phyloP scores from a whole-genome alignment of 75 land plant genomes.

The Sequoia sempervirens region DNA sequence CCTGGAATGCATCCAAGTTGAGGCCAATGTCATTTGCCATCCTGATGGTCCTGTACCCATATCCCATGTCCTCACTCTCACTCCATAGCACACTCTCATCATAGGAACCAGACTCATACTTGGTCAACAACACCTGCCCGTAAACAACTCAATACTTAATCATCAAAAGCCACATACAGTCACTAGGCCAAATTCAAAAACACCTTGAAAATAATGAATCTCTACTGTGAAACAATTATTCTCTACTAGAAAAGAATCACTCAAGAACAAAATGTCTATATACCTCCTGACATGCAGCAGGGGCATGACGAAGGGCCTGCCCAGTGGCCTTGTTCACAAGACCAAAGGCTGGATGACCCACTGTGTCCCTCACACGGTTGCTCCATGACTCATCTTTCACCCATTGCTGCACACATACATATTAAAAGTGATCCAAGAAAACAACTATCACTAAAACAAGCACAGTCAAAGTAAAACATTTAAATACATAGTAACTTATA shows the following conservation, averaged over 20 bases:
- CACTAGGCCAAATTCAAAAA: too few species aligned
- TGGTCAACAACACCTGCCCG: conserved; percentile 13
- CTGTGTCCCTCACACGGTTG: conserved; percentile 27
- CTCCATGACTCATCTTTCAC: conserved; percentile 35
- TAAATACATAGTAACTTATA: background rate
- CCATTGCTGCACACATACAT: conserved; percentile 30
- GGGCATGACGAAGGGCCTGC: conserved; percentile 32
- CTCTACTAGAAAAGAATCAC: too few species aligned
- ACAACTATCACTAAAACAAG: background rate
- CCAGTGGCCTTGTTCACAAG: conserved; percentile 49
- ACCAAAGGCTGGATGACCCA: conserved; percentile 37
- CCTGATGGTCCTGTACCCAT: conserved; percentile 18
- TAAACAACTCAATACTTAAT: background rate
- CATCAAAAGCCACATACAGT: too few species aligned
- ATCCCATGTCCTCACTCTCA: conserved; percentile 28
- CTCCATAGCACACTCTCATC: conserved; percentile 26
- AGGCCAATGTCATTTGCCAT: conserved; percentile 17
- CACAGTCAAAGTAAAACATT: background rate
- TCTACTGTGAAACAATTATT: too few species aligned
- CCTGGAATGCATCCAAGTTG: conserved; percentile 12
- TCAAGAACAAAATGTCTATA: background rate
- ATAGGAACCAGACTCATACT: background rate
- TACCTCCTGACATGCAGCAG: background rate
- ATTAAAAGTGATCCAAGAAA: background rate
- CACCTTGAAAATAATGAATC: too few species aligned